Evolutionary conservation across 2,329 filamentous ascomycete species (phyloP).

Genomic region (Claviceps sorghi): DNA sequence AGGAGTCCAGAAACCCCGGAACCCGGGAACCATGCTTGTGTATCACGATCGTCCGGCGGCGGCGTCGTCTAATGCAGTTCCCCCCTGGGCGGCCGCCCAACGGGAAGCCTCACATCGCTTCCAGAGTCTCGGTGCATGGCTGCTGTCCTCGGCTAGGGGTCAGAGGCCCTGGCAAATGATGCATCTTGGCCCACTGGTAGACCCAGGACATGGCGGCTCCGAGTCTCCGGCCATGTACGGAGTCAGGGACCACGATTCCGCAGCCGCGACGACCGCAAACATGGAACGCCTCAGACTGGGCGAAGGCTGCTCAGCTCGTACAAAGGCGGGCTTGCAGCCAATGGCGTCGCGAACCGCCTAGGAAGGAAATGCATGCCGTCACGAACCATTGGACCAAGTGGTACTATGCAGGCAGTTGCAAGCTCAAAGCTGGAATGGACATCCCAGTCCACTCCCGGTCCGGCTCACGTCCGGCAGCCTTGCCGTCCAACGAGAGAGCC

Average conservation of each 20-base stretch:
- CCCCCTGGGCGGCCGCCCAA: not conserved
- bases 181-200: not conserved
- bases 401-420: conserved; percentile 6
- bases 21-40: conserved; percentile 5
- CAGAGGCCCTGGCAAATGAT: not conserved
- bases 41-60: conserved; percentile 5
- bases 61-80: not conserved
- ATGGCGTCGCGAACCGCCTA: not conserved
- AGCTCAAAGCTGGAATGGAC: conserved; percentile 11
- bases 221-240: not conserved
- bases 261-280: conserved; percentile 5
- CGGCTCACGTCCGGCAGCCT: conserved; percentile 5
- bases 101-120: not conserved
- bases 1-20: too few relatives aligned
- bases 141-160: not conserved
- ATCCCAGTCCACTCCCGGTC: conserved; percentile 2
- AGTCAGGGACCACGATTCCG: not conserved
- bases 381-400: conserved; percentile 6
- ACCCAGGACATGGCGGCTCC: conserved; percentile 6
- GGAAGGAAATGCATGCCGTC: conserved; percentile 4
- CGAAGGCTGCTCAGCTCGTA: conserved; percentile 11
- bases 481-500: conserved; percentile 5
- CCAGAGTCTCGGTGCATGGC: conserved; percentile 2
- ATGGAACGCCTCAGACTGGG: conserved; percentile 7
- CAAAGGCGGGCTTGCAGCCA: conserved; percentile 5